Base-by-base conservation (phyloP, 768 basidiomycete genomes). In the Floccularia luteovirens region DNA sequence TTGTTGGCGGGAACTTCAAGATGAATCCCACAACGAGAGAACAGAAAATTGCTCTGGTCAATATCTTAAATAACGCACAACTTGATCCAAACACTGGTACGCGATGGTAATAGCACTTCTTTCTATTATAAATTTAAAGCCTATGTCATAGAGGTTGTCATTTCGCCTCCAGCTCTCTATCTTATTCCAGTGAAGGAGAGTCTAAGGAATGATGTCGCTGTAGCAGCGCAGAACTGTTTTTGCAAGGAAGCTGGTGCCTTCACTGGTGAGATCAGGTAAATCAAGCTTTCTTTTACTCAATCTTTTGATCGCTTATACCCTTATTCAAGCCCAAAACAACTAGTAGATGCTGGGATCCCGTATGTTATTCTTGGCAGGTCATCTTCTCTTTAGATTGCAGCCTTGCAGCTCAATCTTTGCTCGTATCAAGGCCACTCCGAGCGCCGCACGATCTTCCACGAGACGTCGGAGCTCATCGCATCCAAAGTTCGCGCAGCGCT, bases 1-100 rank as follows among this genome's bases (percentile, higher is more conserved):
- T 96, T 57, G 91, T 89, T 52, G 94, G 94, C 47, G 90, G 92
- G 22, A 97, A 98, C 76, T 97, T 94, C 79, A 99, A 97, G 73
- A 83, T 98, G 82, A 94, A 97, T 70, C 87, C 87, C 21, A 67
- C 69, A 43, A 75, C 80, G 25, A 69, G 69, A 47, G 70, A 72
- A 47, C 72, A 78, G 50, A 82, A 85, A 61, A 66, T 66, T 48
- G 63, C 67, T 31, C 75, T 99, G 54, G 63, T 89, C 50, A 61
- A 76, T 38, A 56, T 68, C 36, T 66, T 99, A 39, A 96, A 96
- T 67, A 62, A 77, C 3, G 90, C 90, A 38, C 67, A 77, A 37
- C 64, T 98, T 38, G 89, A 94, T 58, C 66, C 77, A 17, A 58
- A 70, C 25, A 82, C 84, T 39, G 92, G 93, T 90, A 45, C 47